Evolutionary conservation across 345 rosid genomes (phyloP), one percentile per base, ranked within the genome.

Genomic region (Tarenaya hassleriana): DNA sequence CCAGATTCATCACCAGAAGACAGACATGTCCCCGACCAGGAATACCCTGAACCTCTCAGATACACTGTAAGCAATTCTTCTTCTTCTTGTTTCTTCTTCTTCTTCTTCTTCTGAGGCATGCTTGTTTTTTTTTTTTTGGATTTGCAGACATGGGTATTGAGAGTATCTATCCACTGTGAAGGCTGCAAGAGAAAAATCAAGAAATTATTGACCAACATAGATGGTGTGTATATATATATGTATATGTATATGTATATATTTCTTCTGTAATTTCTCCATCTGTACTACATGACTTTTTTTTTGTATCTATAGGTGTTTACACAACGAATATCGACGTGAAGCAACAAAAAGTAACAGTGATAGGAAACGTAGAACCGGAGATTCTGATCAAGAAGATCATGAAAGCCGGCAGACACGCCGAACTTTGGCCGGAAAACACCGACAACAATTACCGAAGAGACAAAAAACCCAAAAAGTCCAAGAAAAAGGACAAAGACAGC

Each of bases 121-220:
- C 5, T 2, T 2, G 5, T 24, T 2, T 24, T 12, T 14, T 18
- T 39, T 14, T 46, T 9, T 24, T 4, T 41, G 19, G 41, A 44
- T 33, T 11, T 41, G 15, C 67, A 83, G 97, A 83, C 82, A 41
- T 77, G 75, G 79, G 70, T 77, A 24, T 55, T 88, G 73, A 77
- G 63, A 63, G 97, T 88, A 33, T 78, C 88, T 41, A 78, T 88
- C 55, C 95, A 88, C 68, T 88, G 97, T 47, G 81, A 83, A 73
- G 95, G 92, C 45, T 88, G 97, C 85, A 85, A 77, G 76, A 74
- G 73, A 55, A 85, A 85, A 71, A 84, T 88, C 50, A 74, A 79
- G 64, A 88, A 77, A 60, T 56, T 83, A 49, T 68, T 88, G 34
- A 82, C 73, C 47, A 72, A 79, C 68, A 74, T 78, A 29, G 92